A percentile compares a stretch with the other conserved stretches of the same genome.
phyloP scores from a whole-genome alignment of 768 basidiomycete genomes.

The Boletus speciosus region DNA sequence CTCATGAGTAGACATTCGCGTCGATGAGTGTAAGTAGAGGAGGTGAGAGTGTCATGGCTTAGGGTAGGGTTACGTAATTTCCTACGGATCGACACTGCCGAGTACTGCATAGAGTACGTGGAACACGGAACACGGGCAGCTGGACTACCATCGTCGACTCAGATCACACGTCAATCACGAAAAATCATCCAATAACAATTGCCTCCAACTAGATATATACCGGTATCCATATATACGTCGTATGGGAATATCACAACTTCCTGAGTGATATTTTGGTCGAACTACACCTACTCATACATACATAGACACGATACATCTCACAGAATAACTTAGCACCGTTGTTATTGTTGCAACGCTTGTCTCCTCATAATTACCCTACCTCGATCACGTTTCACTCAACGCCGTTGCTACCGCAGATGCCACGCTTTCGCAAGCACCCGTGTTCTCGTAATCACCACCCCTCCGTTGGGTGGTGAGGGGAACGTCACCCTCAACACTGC shows the following conservation, averaged over 20 bases:
- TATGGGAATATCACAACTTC: background rate
- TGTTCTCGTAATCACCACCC: constrained; percentile 15
- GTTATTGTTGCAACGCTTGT: constrained; percentile 2
- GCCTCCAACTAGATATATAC: background rate
- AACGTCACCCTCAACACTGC: constrained; percentile 10
- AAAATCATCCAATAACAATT: too few relatives aligned
- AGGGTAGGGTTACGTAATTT: constrained; percentile 12
- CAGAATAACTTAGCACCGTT: background rate
- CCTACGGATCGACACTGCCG: background rate
- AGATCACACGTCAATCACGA: too few relatives aligned
- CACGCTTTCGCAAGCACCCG: background rate
- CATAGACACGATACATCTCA: background rate
- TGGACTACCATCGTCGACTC: too few relatives aligned
- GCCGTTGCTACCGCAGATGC: background rate
- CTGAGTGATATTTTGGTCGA: background rate
- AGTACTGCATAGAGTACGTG: too few relatives aligned
- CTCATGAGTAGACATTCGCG: constrained; percentile 23
- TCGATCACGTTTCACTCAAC: background rate
- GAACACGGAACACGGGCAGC: too few relatives aligned
- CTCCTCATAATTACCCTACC: background rate
- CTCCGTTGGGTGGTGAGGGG: background rate
- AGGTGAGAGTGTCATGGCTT: background rate
- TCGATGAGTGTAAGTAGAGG: background rate
- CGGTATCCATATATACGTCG: background rate
- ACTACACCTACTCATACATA: background rate